A percentile compares a stretch with the other conserved stretches of the same genome.
phyloP scores from a whole-genome alignment of 371 early-diverging fungal species.

The Gilbertella persicaria region DNA sequence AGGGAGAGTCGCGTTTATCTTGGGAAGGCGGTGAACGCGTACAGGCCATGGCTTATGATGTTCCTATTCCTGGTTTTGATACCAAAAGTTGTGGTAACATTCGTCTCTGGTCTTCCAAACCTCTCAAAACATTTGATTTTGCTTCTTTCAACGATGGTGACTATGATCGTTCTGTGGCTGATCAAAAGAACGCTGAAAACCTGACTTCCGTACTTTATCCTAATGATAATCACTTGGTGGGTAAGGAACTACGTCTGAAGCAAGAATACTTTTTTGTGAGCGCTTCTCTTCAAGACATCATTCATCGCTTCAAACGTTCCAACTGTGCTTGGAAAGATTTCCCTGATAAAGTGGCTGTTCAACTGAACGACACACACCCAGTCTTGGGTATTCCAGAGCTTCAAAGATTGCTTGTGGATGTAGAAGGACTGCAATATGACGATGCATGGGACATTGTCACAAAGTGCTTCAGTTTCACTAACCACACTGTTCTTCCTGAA shows the following conservation, averaged over 20 bases:
- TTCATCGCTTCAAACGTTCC: slow-evolving; percentile 89
- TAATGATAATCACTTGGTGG: slow-evolving; percentile 92
- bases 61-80: slow-evolving; percentile 88
- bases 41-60: slow-evolving; percentile 91
- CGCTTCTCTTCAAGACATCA: slow-evolving; percentile 84
- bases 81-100: slow-evolving; percentile 92
- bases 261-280: slow-evolving; percentile 94
- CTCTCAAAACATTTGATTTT: slow-evolving; percentile 77
- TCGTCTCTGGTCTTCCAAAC: slow-evolving; percentile 90
- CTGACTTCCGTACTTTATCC: slow-evolving; percentile 91
- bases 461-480: slow-evolving; percentile 90
- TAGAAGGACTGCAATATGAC: slow-evolving; percentile 88
- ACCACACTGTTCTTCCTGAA: slow-evolving; percentile 96
- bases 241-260: slow-evolving; percentile 91
- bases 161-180: slow-evolving; percentile 84
- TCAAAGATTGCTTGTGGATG: slow-evolving; percentile 86
- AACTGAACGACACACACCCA: slow-evolving; percentile 89
- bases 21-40: slow-evolving; percentile 89
- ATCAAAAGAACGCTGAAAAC: slow-evolving; percentile 88
- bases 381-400: slow-evolving; percentile 87
- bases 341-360: slow-evolving; percentile 89
- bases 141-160: slow-evolving; percentile 88
- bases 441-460: slow-evolving; percentile 91
- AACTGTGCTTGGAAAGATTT: slow-evolving; percentile 82
- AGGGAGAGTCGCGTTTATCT: slow-evolving; percentile 58